Base-by-base conservation (phyloP, 352 stramenopile genomes). In the Phytophthora kernoviae region DNA sequence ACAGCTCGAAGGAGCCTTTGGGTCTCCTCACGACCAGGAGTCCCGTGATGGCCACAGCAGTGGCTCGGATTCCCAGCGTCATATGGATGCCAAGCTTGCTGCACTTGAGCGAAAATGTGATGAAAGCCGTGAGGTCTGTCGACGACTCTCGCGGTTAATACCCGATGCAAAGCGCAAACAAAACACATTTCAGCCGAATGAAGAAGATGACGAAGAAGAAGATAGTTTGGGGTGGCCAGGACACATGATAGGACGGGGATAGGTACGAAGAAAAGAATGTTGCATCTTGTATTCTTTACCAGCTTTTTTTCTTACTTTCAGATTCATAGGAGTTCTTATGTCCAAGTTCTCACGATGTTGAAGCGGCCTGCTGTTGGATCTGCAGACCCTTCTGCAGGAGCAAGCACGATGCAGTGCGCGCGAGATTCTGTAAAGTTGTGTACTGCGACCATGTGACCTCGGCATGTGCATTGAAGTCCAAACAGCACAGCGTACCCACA, bases 1-100 rank as follows among this genome's bases (percentile, higher is more conserved):
- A 52, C 84, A 93, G 54, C 70, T 93, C 3, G 84, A 93, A 60
- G 78, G 79, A 26, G 81, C 84, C 5, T 84, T 87, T 52, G 73
- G 75, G 2, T 84, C 74, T 26, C 72, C 71, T 58, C 73, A 90
- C 39, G 75, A 84, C 50, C 62, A 62, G 26, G 53, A 72, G 5
- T 32, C 43, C 14, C 55, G 42, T 11, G 41, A 47, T 17, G 22
- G 20, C 20, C 12, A 32, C 20, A 26, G 37, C 22, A 70, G 63
- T 17, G 39, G 37, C 30, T 51, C 27, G 5, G 45, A 4, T 7
- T 18, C 42, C 5, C 52, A 58, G 26, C 39, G 22, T 8, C 43
- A 52, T 6, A 43, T 75, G 8, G 17, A 62, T 26, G 30, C 5
- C 4, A 72, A 72, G 34, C 57, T 72, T 12, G 54, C 42, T 12